phyloP scores from a whole-genome alignment of 2,329 filamentous ascomycete species.

The Fusarium sp. region DNA sequence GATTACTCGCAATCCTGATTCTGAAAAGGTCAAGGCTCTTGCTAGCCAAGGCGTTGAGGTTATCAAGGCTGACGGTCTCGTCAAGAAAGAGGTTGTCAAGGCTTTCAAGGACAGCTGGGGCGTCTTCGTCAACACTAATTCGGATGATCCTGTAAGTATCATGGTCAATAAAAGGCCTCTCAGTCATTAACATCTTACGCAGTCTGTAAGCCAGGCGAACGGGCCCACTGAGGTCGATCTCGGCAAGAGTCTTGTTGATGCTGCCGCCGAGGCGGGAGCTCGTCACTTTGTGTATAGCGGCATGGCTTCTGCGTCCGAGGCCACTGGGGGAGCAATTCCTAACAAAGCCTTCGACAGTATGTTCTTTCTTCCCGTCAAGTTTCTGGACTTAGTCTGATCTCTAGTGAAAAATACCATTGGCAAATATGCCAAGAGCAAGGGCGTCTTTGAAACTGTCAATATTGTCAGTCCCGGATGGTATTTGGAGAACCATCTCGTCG shows the following conservation, averaged over 20 bases:
- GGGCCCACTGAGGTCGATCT: conserved; percentile 53
- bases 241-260: conserved; percentile 53
- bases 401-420: conserved; percentile 56
- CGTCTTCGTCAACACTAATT: conserved; percentile 52
- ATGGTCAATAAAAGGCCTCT: neutral
- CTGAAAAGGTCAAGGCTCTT: conserved; percentile 48
- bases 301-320: conserved; percentile 49
- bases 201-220: conserved; percentile 45
- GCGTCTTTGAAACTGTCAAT: conserved; percentile 52
- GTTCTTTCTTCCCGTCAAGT: neutral
- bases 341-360: conserved; percentile 53
- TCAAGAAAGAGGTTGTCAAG: conserved; percentile 40
- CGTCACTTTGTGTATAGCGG: conserved; percentile 55
- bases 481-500: conserved; percentile 56
- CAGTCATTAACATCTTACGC: conserved; percentile 17
- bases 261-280: conserved; percentile 51
- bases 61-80: conserved; percentile 49
- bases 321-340: conserved; percentile 51
- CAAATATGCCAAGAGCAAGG: conserved; percentile 52
- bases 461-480: conserved; percentile 58
- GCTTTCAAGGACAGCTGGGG: conserved; percentile 52
- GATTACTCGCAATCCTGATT: conserved; percentile 49
- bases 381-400: neutral
- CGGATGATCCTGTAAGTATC: conserved; percentile 48
- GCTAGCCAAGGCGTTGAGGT: conserved; percentile 48